A percentile compares a stretch with the other conserved stretches of the same genome.
These are phyloP conservation scores for Colletotrichum horii DNA, from an alignment of 2,329 filamentous ascomycete species.

Conservation along the genomic window DNA sequence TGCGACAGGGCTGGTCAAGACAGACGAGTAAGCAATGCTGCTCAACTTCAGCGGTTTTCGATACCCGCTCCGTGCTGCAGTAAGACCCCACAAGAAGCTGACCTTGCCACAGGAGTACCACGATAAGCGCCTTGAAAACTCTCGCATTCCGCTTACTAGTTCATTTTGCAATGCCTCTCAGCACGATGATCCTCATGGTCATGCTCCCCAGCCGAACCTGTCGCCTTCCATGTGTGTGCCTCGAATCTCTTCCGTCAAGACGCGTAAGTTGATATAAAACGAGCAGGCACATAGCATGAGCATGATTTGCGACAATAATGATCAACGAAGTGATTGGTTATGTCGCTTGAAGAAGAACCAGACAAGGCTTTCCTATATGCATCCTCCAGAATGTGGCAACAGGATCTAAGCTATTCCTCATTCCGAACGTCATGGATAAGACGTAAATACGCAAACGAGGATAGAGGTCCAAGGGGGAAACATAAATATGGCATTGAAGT, in stretches of 20 bases:
- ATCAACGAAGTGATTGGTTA: too few relatives aligned
- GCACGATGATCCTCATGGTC: too few relatives aligned
- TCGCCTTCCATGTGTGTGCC: too few relatives aligned
- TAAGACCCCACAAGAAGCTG: not conserved
- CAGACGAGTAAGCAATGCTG: too few relatives aligned
- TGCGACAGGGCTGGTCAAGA: not conserved
- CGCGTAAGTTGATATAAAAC: accelerated
- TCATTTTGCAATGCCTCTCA: too few relatives aligned
- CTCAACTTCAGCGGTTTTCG: not conserved
- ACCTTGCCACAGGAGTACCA: too few relatives aligned
- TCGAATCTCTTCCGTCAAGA: not conserved
- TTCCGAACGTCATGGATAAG: accelerated
- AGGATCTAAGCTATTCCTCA: not conserved
- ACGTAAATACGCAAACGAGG: accelerated
- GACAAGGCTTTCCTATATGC: accelerated
- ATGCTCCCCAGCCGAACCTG: too few relatives aligned
- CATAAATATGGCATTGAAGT: accelerated
- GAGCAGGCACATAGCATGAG: not conserved
- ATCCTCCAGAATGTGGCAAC: accelerated
- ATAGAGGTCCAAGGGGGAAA: not conserved
- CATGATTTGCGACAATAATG: not conserved
- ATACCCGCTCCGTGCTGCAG: accelerated
- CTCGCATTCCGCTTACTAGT: not conserved
- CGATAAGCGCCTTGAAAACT: accelerated
- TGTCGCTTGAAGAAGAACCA: not conserved